Base-by-base conservation (phyloP, 345 rosid genomes). In the Ricinus communis region DNA sequence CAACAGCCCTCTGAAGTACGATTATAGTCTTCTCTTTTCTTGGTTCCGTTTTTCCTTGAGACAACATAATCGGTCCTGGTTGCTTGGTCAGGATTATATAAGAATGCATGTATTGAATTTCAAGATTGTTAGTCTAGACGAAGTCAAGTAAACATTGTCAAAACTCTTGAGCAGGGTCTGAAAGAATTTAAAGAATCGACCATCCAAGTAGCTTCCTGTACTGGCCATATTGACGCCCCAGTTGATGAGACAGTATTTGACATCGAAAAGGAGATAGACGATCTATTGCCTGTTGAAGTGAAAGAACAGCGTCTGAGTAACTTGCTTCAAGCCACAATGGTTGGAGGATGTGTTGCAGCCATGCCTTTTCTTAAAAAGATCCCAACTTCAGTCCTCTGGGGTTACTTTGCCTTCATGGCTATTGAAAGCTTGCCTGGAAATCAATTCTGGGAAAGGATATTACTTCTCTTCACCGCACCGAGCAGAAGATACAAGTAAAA, bases 301-400 rank as follows among this genome's bases (percentile, higher is more conserved):
- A 78, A 69, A 50, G 77, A 78, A 43, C 77, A 78, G 31, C 65
- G 75, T 22, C 50, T 78, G 11, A 78, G 77, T 25, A 78, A 78
- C 74, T 58, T 78, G 11, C 77, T 78, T 64, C 81, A 78, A 59
- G 70, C 81, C 5, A 19, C 27, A 14, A 69, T 78, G 81, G 77
- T 69, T n/a, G 77, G 74, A 56, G 77, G 77, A 4, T 78, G 81
- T 31, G 64, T 73, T 22, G 81, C 81, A 18, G 81, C 81, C 8
- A 78, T 78, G 81, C 81, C 81, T 28, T 64, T 78, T 31, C 81
- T 78, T 50, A 78, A 78, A 73, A 78, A 15, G 77, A 78, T 78
- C 18, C 77, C 81, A 25, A 78, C 81, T 18, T 78, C 81, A 24
- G 81, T 78, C 9, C 81, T 78, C 4, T 78, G 77, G 81, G 81